Evolutionary conservation across 176 grass and related monocot genomes (phyloP).

Genomic region (Aegilops longissima): DNA sequence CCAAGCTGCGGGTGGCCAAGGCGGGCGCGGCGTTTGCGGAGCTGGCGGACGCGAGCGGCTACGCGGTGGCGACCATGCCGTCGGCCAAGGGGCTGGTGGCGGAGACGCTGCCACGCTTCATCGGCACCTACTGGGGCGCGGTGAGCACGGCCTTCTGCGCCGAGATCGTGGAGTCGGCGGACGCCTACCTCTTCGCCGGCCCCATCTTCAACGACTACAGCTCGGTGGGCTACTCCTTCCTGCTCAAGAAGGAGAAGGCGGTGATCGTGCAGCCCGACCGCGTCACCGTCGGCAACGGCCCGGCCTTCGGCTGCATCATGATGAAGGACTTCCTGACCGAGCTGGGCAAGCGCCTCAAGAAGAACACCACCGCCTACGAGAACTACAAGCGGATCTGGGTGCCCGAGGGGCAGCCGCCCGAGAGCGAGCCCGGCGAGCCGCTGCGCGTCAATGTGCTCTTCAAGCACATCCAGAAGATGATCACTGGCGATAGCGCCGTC

Average conservation of each 20-base stretch:
- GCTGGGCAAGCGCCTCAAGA: constrained; percentile 34
- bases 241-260: constrained; percentile 73
- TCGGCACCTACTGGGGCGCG: constrained; percentile 37
- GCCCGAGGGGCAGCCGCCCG: constrained; percentile 40
- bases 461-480: constrained; percentile 78
- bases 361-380: constrained; percentile 61
- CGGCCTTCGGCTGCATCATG: constrained; percentile 69
- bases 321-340: constrained; percentile 64
- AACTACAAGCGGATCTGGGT: constrained; percentile 78
- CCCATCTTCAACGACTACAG: constrained; percentile 94
- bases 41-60: too few species aligned
- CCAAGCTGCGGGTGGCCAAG: too few species aligned
- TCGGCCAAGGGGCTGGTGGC: too few species aligned
- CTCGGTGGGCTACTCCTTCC: constrained; percentile 70
- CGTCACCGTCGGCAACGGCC: constrained; percentile 66
- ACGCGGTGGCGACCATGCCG: too few species aligned
- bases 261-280: constrained; percentile 76
- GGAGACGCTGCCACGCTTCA: too few species aligned
- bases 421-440: constrained; percentile 38
- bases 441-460: constrained; percentile 75
- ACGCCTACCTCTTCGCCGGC: constrained; percentile 77
- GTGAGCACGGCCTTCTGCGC: constrained; percentile 80
- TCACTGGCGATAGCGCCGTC: constrained; percentile 41
- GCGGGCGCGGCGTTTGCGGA: too few species aligned
- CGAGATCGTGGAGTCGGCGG: constrained; percentile 80